Evolutionary conservation across 2,329 filamentous ascomycete genomes (phyloP).

Genomic region (Claviceps monticola): DNA sequence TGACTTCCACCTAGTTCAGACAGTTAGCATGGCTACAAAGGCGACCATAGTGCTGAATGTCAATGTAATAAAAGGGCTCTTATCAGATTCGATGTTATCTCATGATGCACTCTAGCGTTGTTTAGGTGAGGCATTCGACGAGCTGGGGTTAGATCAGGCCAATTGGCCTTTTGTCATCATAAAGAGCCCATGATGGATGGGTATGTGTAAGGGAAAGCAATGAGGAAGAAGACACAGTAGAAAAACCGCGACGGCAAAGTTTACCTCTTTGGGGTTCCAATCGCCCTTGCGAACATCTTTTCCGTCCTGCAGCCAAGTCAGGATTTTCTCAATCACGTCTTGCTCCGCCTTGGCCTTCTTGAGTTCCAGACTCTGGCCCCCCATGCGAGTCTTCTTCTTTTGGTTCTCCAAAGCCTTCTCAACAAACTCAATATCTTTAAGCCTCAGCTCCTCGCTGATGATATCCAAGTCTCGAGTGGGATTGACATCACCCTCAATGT

Average conservation of each 20-base stretch:
- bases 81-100: conserved; percentile 72
- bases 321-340: conserved; percentile 80
- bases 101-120: conserved; percentile 68
- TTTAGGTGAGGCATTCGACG: conserved; percentile 76
- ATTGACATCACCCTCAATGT: conserved; percentile 98
- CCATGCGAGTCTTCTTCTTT: conserved; percentile 87
- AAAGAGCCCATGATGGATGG: conserved; percentile 21
- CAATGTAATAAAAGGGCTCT: conserved; percentile 6
- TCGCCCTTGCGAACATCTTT: conserved; percentile 87
- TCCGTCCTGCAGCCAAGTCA: conserved; percentile 69
- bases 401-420: conserved; percentile 89
- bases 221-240: conserved; percentile 11
- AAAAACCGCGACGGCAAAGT: conserved; percentile 17
- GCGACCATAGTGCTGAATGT: conserved; percentile 6
- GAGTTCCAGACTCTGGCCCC: conserved; percentile 90
- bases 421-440: conserved; percentile 97
- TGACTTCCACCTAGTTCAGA: conserved; percentile 67
- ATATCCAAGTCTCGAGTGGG: conserved; percentile 88
- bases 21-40: conserved; percentile 11
- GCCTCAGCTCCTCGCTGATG: conserved; percentile 87
- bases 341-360: conserved; percentile 96
- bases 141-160: conserved; percentile 99
- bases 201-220: conserved; percentile 7
- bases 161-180: conserved; percentile 98
- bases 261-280: conserved; percentile 92